Evolutionary conservation across 306 rosid genomes (phyloP).

Genomic region (Macrotyloma uniflorum): DNA sequence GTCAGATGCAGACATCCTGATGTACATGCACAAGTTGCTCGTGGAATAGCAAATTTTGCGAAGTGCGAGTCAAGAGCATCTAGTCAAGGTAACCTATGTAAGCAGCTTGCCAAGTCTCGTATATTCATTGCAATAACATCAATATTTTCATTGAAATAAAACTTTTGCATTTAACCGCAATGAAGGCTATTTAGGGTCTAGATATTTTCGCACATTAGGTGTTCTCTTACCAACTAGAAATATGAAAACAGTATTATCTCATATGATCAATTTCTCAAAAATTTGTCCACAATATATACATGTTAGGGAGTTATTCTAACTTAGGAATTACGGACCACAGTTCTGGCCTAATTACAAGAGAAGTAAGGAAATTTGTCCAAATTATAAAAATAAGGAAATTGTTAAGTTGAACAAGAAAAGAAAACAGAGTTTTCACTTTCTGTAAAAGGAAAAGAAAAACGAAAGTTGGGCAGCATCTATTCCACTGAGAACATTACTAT

Average conservation of each 20-base stretch:
- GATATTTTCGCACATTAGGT: background rate
- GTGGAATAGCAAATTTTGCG: conserved; percentile 94
- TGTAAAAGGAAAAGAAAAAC: background rate
- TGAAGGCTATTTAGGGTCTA: background rate
- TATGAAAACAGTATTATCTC: background rate
- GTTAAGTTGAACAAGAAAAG: background rate
- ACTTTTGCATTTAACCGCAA: background rate
- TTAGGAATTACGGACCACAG: background rate
- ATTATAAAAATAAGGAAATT: background rate
- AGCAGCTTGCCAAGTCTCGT: conserved; percentile 12
- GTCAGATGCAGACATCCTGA: conserved; percentile 95
- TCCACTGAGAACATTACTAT: background rate
- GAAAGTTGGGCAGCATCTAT: background rate
- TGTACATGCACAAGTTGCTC: conserved; percentile 98
- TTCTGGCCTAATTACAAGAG: background rate
- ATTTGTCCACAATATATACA: background rate
- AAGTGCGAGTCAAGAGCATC: conserved; percentile 97
- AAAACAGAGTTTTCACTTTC: background rate
- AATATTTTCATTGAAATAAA: conserved; percentile 4
- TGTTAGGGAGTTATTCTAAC: background rate
- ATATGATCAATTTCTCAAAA: background rate
- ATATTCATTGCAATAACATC: conserved; percentile 5
- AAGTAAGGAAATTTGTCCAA: background rate
- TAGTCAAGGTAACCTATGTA: conserved; percentile 68
- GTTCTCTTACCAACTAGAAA: background rate